Evolutionary conservation across 2,329 filamentous ascomycete genomes (phyloP).

Genomic region (Colletotrichum viniferum): DNA sequence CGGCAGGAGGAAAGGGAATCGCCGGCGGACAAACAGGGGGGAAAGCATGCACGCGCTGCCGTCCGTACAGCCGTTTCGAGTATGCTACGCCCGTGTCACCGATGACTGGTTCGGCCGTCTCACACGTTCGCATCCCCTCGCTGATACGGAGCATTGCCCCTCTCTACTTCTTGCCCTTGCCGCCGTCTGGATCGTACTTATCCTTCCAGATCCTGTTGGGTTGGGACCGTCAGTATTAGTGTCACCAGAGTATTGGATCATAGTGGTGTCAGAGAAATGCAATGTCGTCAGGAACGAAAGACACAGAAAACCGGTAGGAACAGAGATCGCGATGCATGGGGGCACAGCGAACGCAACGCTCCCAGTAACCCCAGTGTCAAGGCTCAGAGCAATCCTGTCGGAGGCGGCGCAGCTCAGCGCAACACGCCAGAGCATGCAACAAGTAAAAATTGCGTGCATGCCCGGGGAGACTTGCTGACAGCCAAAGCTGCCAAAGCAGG

Average conservation of each 20-base stretch:
- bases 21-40: background rate
- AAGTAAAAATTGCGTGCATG: slow-evolving; percentile 1
- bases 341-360: background rate
- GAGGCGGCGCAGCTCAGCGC: background rate
- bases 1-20: background rate
- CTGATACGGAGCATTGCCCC: background rate
- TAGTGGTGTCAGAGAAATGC: background rate
- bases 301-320: background rate
- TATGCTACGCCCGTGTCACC: slow-evolving; percentile 14
- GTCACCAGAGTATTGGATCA: background rate
- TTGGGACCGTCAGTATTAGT: slow-evolving; percentile 1
- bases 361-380: background rate
- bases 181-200: slow-evolving; percentile 72
- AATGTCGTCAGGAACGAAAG: background rate
- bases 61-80: slow-evolving; percentile 12
- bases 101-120: background rate
- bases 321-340: background rate
- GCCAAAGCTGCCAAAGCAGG: slow-evolving; percentile 13
- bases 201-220: slow-evolving; percentile 92
- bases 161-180: slow-evolving; percentile 44
- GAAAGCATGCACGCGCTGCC: background rate
- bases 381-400: background rate
- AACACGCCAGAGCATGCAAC: background rate
- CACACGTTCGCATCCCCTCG: background rate
- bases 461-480: background rate